These are phyloP conservation scores for Lepiota venenata DNA, from an alignment of 768 basidiomycete species.

Conservation along the genomic window DNA sequence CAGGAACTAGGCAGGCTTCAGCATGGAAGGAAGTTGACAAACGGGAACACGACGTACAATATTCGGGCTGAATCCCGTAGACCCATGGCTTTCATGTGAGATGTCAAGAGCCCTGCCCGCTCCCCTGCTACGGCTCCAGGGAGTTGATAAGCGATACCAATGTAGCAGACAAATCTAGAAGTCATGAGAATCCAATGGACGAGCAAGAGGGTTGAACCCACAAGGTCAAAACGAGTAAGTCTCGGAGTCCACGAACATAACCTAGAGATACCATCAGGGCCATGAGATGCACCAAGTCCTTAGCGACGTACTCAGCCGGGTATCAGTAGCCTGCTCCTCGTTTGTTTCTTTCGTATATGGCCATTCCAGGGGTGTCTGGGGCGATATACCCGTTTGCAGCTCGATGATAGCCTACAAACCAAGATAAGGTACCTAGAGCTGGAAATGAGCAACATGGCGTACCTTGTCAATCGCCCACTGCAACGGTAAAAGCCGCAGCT, in stretches of 20 bases:
- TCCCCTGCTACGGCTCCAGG: conserved; percentile 69
- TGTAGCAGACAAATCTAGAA: conserved; percentile 60
- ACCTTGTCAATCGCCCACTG: conserved; percentile 79
- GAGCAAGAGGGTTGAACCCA: conserved; percentile 25
- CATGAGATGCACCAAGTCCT: background rate
- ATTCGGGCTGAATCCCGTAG: conserved; percentile 67
- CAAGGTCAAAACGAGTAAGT: conserved; percentile 65
- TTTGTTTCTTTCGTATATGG: conserved; percentile 70
- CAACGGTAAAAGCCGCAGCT: conserved; percentile 62
- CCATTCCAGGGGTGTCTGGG: conserved; percentile 66
- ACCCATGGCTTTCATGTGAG: conserved; percentile 81
- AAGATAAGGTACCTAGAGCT: background rate
- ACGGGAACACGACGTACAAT: conserved; percentile 31
- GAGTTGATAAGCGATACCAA: conserved; percentile 76
- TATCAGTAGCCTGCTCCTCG: conserved; percentile 49
- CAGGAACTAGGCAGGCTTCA: conserved; percentile 47
- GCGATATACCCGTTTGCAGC: conserved; percentile 52
- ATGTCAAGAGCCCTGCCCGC: conserved; percentile 58
- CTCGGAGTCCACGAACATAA: conserved; percentile 59
- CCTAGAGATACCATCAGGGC: conserved; percentile 31
- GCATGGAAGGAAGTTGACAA: background rate
- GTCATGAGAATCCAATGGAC: background rate
- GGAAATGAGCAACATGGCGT: conserved; percentile 13
- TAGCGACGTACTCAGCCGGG: conserved; percentile 49
- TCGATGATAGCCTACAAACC: conserved; percentile 62